Conservation (phyloP, 1,284 basidiomycete genomes). For the Ustilago esculenta region DNA sequence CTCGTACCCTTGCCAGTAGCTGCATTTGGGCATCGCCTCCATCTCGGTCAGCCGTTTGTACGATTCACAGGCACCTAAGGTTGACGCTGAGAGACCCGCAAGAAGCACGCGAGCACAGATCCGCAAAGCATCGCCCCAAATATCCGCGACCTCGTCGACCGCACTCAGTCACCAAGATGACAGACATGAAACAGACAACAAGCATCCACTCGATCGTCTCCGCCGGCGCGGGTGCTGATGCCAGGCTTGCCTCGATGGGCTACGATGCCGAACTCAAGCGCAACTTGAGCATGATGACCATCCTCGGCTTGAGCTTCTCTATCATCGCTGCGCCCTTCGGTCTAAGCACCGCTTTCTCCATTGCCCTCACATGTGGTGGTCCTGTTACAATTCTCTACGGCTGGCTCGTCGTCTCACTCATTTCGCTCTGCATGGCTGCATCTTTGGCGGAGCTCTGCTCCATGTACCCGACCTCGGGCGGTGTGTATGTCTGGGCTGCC, state of each 20-base stretch:
- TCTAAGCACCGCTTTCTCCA: conserved; percentile 68
- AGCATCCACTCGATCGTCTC: conserved; percentile 51
- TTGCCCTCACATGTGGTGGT: conserved; percentile 69
- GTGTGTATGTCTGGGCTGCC: conserved; percentile 70
- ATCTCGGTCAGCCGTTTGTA: no score
- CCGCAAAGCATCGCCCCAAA: no score
- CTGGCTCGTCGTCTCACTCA: conserved; percentile 69
- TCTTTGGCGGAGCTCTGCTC: conserved; percentile 70
- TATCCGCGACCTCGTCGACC: no score
- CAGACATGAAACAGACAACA: conserved; percentile 35
- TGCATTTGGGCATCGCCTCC: no score
- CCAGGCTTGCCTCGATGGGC: conserved; percentile 68
- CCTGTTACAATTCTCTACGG: conserved; percentile 68
- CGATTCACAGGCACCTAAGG: no score
- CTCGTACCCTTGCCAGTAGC: no score
- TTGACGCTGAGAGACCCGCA: no score
- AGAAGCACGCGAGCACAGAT: no score
- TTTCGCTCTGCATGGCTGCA: conserved; percentile 69
- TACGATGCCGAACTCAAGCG: conserved; percentile 69
- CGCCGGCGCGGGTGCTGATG: conserved; percentile 57
- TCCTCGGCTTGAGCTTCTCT: conserved; percentile 68
- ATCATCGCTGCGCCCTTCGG: conserved; percentile 70
- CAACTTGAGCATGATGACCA: conserved; percentile 69
- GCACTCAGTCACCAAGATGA: no score
- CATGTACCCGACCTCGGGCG: conserved; percentile 69